Evolutionary conservation across 2,329 filamentous ascomycete species (phyloP).

Genomic region (Sordariomycetes sp.): DNA sequence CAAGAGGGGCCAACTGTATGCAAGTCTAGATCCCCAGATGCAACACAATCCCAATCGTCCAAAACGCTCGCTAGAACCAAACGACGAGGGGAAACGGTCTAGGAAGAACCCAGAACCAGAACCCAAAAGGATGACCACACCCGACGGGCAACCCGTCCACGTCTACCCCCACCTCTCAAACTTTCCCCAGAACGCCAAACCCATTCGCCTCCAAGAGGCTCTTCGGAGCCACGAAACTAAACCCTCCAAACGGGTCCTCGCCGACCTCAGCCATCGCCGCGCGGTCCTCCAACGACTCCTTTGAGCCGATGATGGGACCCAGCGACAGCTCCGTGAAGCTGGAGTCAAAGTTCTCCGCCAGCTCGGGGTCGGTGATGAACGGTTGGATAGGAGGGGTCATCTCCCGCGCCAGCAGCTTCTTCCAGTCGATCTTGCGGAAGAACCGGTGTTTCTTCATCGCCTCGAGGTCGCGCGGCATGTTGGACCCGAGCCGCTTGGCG

Average conservation of each 20-base stretch:
- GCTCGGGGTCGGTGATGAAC: slow-evolving; percentile 86
- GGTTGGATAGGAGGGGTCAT: slow-evolving; percentile 83
- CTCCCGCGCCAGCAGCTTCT: slow-evolving; percentile 70
- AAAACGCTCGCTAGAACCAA: background rate
- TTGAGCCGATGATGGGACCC: slow-evolving; percentile 53
- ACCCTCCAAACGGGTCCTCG: slow-evolving; percentile 52
- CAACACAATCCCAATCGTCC: background rate
- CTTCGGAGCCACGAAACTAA: slow-evolving; percentile 51
- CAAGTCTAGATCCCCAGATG: background rate
- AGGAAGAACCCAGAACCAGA: background rate
- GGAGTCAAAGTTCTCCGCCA: slow-evolving; percentile 91
- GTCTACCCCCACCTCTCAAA: background rate
- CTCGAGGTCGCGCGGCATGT: slow-evolving; percentile 79
- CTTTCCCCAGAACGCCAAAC: slow-evolving; percentile 17
- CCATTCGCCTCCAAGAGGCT: slow-evolving; percentile 41
- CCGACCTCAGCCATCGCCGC: slow-evolving; percentile 23
- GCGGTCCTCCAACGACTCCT: slow-evolving; percentile 23
- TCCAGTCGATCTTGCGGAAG: slow-evolving; percentile 96
- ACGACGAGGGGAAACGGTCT: background rate
- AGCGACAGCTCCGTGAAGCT: slow-evolving; percentile 84
- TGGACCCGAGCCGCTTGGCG: slow-evolving; percentile 74
- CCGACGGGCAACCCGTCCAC: background rate
- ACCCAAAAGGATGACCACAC: background rate
- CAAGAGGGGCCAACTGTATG: background rate
- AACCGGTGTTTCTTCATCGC: slow-evolving; percentile 89